Conservation (phyloP, 2,329 filamentous ascomycete genomes). For the Colletotrichum viniferum region DNA sequence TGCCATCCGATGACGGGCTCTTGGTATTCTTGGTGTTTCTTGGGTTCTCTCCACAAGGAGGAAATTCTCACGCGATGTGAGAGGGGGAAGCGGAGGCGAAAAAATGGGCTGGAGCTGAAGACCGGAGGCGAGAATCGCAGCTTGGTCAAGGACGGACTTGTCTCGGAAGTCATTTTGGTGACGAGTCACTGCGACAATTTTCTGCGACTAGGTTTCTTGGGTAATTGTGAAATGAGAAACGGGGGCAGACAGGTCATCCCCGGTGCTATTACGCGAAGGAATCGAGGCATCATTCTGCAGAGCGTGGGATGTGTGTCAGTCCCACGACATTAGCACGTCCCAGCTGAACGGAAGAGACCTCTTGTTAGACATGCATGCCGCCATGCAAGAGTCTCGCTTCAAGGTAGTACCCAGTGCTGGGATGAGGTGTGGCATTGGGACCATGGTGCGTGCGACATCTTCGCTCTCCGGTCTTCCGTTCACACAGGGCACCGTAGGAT, state of each 20-base stretch:
- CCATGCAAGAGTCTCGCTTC: neutral
- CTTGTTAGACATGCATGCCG: neutral
- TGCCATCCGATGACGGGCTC: neutral
- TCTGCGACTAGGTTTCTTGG: neutral
- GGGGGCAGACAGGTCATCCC: neutral
- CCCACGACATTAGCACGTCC: neutral
- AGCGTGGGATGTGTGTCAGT: neutral
- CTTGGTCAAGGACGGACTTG: neutral
- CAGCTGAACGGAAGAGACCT: conserved; percentile 13
- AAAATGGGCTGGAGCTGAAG: neutral
- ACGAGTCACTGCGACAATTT: neutral
- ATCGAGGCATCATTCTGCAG: neutral
- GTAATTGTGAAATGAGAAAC: neutral
- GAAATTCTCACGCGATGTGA: conserved; percentile 2
- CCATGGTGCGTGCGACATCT: neutral
- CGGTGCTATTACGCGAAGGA: conserved; percentile 1
- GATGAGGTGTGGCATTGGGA: neutral
- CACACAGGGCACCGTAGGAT: neutral
- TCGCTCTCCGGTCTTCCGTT: neutral
- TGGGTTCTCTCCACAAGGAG: conserved; percentile 8
- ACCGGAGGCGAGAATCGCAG: neutral
- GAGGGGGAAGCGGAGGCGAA: neutral
- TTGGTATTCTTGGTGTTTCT: conserved; percentile 2
- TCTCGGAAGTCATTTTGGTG: neutral
- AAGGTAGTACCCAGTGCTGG: neutral